A percentile compares a stretch with the other conserved stretches of the same genome.
These are phyloP conservation scores for Pterocarpus macrocarpus DNA, from an alignment of 306 rosid species.

Conservation along the genomic window DNA sequence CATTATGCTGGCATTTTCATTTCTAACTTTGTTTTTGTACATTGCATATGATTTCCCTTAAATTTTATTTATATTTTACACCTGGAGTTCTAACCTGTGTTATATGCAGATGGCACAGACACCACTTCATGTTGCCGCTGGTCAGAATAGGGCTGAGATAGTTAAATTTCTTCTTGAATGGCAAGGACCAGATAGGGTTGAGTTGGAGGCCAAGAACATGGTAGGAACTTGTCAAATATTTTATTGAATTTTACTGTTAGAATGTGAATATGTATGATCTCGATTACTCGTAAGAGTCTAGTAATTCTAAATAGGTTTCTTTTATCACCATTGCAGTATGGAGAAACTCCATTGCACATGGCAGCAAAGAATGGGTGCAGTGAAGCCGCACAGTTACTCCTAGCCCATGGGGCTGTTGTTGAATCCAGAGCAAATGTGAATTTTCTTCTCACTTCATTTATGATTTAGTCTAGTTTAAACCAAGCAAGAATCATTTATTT, in stretches of 20 bases:
- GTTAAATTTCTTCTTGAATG: slow-evolving; percentile 86
- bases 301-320: slow-evolving; percentile 15
- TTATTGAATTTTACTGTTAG: slow-evolving; percentile 7
- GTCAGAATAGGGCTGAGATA: slow-evolving; percentile 75
- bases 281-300: slow-evolving; percentile 15
- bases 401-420: slow-evolving; percentile 76
- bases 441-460: slow-evolving; percentile 42
- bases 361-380: slow-evolving; percentile 95
- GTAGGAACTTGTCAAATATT: slow-evolving; percentile 50
- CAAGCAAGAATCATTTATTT: slow-evolving; percentile 24
- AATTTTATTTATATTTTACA: slow-evolving; percentile 1
- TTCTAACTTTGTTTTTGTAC: slow-evolving; percentile 10
- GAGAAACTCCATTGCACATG: slow-evolving; percentile 98
- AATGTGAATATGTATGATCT: slow-evolving; percentile 12
- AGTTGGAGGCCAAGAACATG: slow-evolving; percentile 94
- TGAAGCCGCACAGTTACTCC: slow-evolving; percentile 76
- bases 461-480: slow-evolving; percentile 40
- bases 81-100: slow-evolving; percentile 35
- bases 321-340: slow-evolving; percentile 67
- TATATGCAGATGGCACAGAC: slow-evolving; percentile 87
- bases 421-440: slow-evolving; percentile 95
- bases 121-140: slow-evolving; percentile 92
- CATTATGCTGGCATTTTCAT: slow-evolving; percentile 11
- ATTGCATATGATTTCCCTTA: slow-evolving; percentile 19
- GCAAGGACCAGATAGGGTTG: slow-evolving; percentile 74